A percentile compares a stretch with the other conserved stretches of the same genome.
phyloP scores from a whole-genome alignment of 345 rosid species.

The Camelina neglecta region DNA sequence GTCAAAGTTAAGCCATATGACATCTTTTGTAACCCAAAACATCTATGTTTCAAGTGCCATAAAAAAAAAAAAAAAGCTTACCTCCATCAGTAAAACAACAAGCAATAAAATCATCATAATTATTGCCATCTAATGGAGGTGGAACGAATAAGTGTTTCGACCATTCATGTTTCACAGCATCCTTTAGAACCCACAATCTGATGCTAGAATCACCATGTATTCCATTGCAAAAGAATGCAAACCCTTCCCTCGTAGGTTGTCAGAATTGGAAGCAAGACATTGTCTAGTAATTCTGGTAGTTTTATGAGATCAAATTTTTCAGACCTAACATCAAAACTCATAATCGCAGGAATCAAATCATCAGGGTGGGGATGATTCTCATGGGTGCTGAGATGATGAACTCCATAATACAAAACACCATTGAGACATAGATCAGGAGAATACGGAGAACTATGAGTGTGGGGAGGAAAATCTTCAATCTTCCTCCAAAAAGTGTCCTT shows the following conservation, averaged over 20 bases:
- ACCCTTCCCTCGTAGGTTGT: conserved; percentile 17
- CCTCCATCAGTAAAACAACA: neutral
- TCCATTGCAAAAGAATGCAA: neutral
- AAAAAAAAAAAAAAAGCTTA: no score
- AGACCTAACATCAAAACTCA: conserved; percentile 14
- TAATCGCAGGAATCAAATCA: neutral
- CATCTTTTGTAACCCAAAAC: no score
- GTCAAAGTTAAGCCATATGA: neutral
- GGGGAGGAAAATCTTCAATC: conserved; percentile 28
- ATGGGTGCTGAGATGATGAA: no score
- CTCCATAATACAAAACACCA: no score
- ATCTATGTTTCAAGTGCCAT: no score
- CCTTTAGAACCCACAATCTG: conserved; percentile 23
- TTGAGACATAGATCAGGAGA: conserved; percentile 7
- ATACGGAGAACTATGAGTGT: neutral
- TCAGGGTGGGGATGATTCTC: no score
- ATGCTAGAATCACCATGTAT: neutral
- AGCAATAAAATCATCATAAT: neutral
- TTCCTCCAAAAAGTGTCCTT: conserved; percentile 8
- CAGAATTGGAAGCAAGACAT: neutral
- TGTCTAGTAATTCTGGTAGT: neutral
- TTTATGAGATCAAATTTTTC: neutral
- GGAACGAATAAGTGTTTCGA: neutral
- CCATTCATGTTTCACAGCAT: conserved; percentile 28
- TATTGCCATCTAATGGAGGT: neutral